These are phyloP conservation scores for Colletotrichum somersetense DNA, from an alignment of 2,329 filamentous ascomycete species.

Conservation along the genomic window DNA sequence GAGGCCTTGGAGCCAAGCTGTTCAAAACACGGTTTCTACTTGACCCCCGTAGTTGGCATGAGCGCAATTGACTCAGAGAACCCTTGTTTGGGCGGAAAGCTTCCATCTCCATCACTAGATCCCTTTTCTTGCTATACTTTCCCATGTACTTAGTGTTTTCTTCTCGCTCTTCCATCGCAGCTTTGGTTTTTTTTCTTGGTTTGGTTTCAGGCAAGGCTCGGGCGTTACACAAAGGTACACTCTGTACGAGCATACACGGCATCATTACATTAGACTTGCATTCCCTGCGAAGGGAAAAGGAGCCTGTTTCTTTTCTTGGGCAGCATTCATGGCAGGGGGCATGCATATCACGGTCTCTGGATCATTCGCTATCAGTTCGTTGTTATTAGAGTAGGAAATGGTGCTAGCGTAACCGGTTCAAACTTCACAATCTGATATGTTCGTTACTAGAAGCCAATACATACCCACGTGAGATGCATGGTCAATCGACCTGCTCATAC, in stretches of 20 bases:
- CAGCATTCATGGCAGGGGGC: neutral
- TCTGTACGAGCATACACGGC: neutral
- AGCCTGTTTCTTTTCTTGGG: neutral
- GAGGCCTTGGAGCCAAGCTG: neutral
- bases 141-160: neutral
- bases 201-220: neutral
- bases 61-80: too few species aligned
- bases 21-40: neutral
- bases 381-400: neutral
- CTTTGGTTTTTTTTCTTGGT: neutral
- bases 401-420: neutral
- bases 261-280: conserved; percentile 16
- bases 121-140: neutral
- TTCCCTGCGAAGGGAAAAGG: conserved; percentile 10
- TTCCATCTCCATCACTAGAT: neutral
- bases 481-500: neutral
- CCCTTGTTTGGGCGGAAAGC: neutral
- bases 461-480: neutral
- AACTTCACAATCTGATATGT: neutral
- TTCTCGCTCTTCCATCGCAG: too few species aligned
- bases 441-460: neutral
- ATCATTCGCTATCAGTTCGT: neutral
- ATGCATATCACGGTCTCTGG: neutral
- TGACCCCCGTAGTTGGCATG: neutral
- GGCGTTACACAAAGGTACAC: neutral